A percentile compares a stretch with the other conserved stretches of the same genome.
phyloP scores from a whole-genome alignment of 2,329 filamentous ascomycete genomes.

The Thermochaetoides dissita region DNA sequence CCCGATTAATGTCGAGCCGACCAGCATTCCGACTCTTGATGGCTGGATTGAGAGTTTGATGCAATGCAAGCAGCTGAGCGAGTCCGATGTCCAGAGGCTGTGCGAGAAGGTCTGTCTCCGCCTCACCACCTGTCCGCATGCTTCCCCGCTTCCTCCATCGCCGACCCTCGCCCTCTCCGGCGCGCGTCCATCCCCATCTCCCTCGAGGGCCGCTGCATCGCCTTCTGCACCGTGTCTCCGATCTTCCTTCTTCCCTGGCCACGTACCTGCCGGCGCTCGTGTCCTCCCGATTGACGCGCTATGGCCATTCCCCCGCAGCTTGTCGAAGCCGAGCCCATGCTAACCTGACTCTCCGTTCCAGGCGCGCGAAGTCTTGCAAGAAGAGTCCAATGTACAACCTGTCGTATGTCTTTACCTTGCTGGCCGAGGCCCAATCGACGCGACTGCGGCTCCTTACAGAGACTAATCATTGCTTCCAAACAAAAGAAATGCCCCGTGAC shows the following conservation, averaged over 20 bases:
- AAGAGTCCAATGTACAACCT: slow-evolving; percentile 97
- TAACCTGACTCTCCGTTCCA: slow-evolving; percentile 27
- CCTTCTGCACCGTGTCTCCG: background rate
- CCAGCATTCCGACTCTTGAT: slow-evolving; percentile 83
- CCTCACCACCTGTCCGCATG: background rate
- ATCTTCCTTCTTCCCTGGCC: background rate
- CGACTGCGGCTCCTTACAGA: background rate
- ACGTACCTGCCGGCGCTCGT: slow-evolving; percentile 18
- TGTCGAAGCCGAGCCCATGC: slow-evolving; percentile 10
- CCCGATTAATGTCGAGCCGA: slow-evolving; percentile 57
- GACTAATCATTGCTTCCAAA: slow-evolving; percentile 17
- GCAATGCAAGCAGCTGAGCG: slow-evolving; percentile 94
- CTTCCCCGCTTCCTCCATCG: slow-evolving; percentile 1
- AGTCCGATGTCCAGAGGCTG: slow-evolving; percentile 86
- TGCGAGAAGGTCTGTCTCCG: slow-evolving; percentile 73
- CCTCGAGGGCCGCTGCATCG: too few species aligned
- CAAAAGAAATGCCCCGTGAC: slow-evolving; percentile 90
- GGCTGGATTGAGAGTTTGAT: slow-evolving; percentile 98
- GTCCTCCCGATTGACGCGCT: background rate
- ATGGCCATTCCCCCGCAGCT: too few species aligned
- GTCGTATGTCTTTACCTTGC: slow-evolving; percentile 50
- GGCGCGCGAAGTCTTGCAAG: slow-evolving; percentile 91
- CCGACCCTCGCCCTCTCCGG: background rate
- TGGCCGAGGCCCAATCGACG: too few species aligned
- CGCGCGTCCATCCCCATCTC: too few species aligned